These are phyloP conservation scores for Leucaena leucocephala DNA, from an alignment of 306 rosid genomes.

Conservation along the genomic window DNA sequence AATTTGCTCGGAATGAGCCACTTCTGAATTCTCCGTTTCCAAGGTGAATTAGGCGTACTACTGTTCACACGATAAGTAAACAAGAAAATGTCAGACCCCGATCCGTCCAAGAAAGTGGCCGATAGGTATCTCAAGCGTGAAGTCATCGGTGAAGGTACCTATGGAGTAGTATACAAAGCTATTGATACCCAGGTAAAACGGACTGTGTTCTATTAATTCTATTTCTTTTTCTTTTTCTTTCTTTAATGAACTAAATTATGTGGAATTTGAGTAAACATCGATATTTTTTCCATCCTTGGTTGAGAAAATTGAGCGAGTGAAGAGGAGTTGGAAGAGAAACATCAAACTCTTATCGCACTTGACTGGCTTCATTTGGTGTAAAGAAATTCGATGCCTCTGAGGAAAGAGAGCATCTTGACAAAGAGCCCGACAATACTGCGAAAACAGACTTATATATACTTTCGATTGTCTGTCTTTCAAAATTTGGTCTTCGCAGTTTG, in stretches of 20 bases:
- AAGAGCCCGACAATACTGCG: background rate
- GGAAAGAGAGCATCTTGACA: slow-evolving; percentile 5
- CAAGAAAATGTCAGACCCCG: slow-evolving; percentile 40
- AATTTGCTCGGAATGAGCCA: background rate
- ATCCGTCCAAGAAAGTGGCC: slow-evolving; percentile 65
- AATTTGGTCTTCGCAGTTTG: background rate
- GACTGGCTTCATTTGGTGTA: slow-evolving; percentile 1
- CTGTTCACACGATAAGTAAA: background rate
- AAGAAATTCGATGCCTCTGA: background rate
- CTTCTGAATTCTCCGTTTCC: background rate
- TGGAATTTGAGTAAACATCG: background rate
- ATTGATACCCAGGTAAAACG: slow-evolving; percentile 63
- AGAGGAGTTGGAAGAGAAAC: slow-evolving; percentile 21
- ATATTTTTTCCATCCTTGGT: background rate
- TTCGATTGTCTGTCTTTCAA: background rate
- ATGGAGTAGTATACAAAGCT: slow-evolving; percentile 74
- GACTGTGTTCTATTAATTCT: background rate
- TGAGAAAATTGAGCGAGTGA: slow-evolving; percentile 17
- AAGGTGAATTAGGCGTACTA: background rate
- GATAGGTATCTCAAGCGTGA: slow-evolving; percentile 73
- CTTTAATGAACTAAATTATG: background rate
- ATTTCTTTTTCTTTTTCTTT: background rate
- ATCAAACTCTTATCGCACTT: slow-evolving; percentile 2
- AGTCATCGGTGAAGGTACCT: slow-evolving; percentile 76
- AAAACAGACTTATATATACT: background rate